phyloP scores from a whole-genome alignment of 495 filamentous ascomycete genomes.

The Jackrogersella minutella region DNA sequence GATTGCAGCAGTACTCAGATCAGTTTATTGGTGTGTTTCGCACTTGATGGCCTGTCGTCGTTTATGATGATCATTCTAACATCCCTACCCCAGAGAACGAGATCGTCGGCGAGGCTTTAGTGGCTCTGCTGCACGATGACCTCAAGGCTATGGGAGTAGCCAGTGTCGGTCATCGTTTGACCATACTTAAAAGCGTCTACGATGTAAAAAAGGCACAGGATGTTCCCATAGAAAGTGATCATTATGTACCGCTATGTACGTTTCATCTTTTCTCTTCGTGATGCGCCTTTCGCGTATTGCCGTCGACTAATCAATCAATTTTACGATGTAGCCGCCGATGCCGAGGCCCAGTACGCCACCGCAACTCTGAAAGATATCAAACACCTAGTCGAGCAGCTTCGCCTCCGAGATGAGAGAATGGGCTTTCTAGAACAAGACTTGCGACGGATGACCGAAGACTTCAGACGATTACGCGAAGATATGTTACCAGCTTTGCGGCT shows the following conservation, averaged over 20 bases:
- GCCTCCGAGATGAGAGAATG: slow-evolving; percentile 87
- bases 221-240: slow-evolving; percentile 87
- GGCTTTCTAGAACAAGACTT: slow-evolving; percentile 80
- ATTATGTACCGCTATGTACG: slow-evolving; percentile 94
- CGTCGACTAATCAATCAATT: slow-evolving; percentile 32
- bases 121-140: slow-evolving; percentile 89
- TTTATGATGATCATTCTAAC: slow-evolving; percentile 45
- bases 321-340: slow-evolving; percentile 76
- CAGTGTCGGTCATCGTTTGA: slow-evolving; percentile 92
- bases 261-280: slow-evolving; percentile 17
- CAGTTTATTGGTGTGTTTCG: slow-evolving; percentile 74
- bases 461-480: slow-evolving; percentile 84
- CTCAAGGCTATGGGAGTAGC: slow-evolving; percentile 91
- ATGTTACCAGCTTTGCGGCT: slow-evolving; percentile 87
- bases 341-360: slow-evolving; percentile 79
- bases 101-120: slow-evolving; percentile 89
- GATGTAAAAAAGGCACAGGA: slow-evolving; percentile 93
- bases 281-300: slow-evolving; percentile 16
- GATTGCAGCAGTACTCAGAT: slow-evolving; percentile 83
- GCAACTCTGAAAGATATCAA: slow-evolving; percentile 93
- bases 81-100: slow-evolving; percentile 73
- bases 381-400: slow-evolving; percentile 83
- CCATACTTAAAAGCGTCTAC: slow-evolving; percentile 93
- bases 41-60: slow-evolving; percentile 14
- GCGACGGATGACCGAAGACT: slow-evolving; percentile 81